Conservation (phyloP, 1,284 basidiomycete species). For the Amylostereum areolatum region DNA sequence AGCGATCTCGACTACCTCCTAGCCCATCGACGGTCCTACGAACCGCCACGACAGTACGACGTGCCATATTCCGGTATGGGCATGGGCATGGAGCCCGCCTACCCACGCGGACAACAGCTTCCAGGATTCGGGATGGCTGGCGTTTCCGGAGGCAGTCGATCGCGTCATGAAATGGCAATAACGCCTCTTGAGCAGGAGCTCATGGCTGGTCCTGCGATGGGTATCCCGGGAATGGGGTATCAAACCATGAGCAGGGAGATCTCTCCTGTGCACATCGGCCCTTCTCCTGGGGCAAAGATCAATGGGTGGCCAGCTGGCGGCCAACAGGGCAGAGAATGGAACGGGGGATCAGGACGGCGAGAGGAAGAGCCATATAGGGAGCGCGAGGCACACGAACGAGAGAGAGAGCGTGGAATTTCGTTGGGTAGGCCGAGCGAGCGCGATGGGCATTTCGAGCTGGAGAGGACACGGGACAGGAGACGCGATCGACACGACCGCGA, state of each 20-base stretch:
- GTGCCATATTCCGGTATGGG: neutral
- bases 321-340: constrained; percentile 10
- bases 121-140: neutral
- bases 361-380: constrained; percentile 23
- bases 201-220: neutral
- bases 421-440: neutral
- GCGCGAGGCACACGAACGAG: constrained; percentile 14
- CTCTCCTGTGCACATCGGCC: constrained; percentile 8
- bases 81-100: neutral
- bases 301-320: constrained; percentile 11
- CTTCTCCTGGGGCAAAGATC: constrained; percentile 8
- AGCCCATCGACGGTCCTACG: constrained; percentile 2
- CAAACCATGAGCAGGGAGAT: constrained; percentile 6
- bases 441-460: constrained; percentile 12
- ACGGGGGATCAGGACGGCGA: constrained; percentile 21
- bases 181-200: neutral
- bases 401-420: constrained; percentile 7
- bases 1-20: constrained; percentile 44
- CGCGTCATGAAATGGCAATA: neutral
- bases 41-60: neutral
- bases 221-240: neutral
- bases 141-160: neutral
- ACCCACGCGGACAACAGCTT: neutral
- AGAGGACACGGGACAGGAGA: constrained; percentile 11
- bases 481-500: constrained; percentile 27